Percentiles rank a stretch among this genome's conserved stretches.
phyloP scores from a whole-genome alignment of 768 basidiomycete genomes.

The Rhizopogon vulgaris region DNA sequence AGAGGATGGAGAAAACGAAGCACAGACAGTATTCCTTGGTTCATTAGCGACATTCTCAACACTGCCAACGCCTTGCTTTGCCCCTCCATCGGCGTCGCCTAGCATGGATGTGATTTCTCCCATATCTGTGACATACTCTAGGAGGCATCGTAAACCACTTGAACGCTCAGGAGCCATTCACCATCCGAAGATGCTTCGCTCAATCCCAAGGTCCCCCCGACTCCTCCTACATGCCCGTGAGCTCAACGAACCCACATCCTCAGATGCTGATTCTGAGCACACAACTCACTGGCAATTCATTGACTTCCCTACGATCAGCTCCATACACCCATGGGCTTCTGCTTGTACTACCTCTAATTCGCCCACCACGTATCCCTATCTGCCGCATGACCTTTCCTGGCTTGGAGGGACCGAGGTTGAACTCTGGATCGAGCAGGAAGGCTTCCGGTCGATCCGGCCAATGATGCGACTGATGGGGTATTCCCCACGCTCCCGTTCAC shows the following conservation, averaged over 20 bases:
- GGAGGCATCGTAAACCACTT: conserved; percentile 24
- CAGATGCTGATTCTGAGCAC: neutral
- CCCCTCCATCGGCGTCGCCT: conserved; percentile 24
- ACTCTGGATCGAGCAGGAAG: conserved; percentile 79
- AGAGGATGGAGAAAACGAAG: conserved; percentile 13
- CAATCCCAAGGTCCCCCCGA: conserved; percentile 8
- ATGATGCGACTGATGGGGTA: conserved; percentile 55
- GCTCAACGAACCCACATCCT: neutral
- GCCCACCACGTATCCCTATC: conserved; percentile 10
- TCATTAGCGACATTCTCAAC: conserved; percentile 22
- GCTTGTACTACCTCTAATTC: too few relatives aligned
- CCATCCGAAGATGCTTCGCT: conserved; percentile 1
- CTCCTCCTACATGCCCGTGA: neutral
- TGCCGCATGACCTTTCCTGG: conserved; percentile 43
- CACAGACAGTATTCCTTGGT: conserved; percentile 9
- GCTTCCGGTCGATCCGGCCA: conserved; percentile 60
- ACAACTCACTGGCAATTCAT: conserved; percentile 11
- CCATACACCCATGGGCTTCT: conserved; percentile 4
- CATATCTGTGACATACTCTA: conserved; percentile 13
- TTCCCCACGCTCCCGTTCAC: conserved; percentile 26
- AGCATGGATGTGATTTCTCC: conserved; percentile 18
- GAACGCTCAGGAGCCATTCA: conserved; percentile 28
- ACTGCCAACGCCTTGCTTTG: conserved; percentile 19
- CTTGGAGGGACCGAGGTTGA: conserved; percentile 49
- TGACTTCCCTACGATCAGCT: conserved; percentile 4